Percentiles rank a stretch among this genome's conserved stretches.
These are phyloP conservation scores for Eucalyptus rudis DNA, from an alignment of 345 rosid genomes.

Conservation along the genomic window DNA sequence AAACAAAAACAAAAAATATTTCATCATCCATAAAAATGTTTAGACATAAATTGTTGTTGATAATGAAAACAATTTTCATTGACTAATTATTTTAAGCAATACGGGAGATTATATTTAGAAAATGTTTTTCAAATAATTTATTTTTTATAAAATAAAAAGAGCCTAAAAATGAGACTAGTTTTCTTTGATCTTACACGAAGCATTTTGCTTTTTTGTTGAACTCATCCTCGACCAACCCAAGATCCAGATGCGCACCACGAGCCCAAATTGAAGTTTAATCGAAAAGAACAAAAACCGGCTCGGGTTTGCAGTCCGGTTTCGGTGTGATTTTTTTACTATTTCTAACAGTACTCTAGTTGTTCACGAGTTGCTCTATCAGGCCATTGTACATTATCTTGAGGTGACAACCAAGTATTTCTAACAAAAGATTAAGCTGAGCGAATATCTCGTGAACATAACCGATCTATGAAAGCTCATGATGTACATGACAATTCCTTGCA, in stretches of 20 bases:
- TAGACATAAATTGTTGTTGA: not conserved
- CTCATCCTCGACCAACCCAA: not conserved
- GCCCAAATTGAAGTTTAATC: not conserved
- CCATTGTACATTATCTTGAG: not conserved
- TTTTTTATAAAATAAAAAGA: too few relatives aligned
- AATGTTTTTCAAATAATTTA: too few relatives aligned
- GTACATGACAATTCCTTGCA: too few relatives aligned
- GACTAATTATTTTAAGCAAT: too few relatives aligned
- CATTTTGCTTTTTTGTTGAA: not conserved
- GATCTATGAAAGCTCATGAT: too few relatives aligned
- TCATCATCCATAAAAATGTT: not conserved
- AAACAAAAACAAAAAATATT: too few relatives aligned
- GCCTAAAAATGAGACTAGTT: not conserved
- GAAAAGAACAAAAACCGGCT: not conserved
- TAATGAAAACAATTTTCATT: accelerated
- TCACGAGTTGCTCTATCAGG: not conserved
- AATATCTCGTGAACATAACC: too few relatives aligned
- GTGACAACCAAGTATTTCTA: too few relatives aligned
- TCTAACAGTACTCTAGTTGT: not conserved
- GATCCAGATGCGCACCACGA: not conserved
- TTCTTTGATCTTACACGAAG: accelerated
- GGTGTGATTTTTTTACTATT: not conserved
- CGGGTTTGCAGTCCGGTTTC: not conserved
- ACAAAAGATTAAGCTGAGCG: not conserved
- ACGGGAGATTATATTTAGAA: accelerated